Evolutionary conservation across 768 basidiomycete species (phyloP), one percentile per base, ranked within the genome.

Genomic region (Grammothele lineata): DNA sequence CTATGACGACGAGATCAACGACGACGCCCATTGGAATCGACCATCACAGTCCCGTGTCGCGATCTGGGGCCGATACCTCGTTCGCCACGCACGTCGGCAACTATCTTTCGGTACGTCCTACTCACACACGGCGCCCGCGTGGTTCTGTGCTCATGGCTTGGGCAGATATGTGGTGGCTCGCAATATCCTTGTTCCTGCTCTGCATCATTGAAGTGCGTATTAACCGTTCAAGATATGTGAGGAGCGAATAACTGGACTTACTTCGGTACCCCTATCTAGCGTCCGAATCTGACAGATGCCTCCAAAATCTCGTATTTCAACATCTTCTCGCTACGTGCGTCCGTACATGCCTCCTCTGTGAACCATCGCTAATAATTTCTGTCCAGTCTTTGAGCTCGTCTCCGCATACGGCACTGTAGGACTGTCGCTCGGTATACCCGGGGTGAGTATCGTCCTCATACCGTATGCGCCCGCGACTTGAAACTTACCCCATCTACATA

Each of bases 121-220:
- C 8, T 19, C 5, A 4, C 15, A n/a, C n/a, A n/a, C n/a, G n/a
- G n/a, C n/a, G n/a, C n/a, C n/a, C n/a, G n/a, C n/a, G n/a, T n/a
- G n/a, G n/a, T n/a, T n/a, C n/a, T n/a, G n/a, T n/a, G n/a, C n/a
- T n/a, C n/a, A n/a, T n/a, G n/a, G n/a, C n/a, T n/a, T n/a, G n/a
- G 1, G 14, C 37, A 92, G 93, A 96, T 66, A 92, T 96, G 78
- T 96, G 94, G 94, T 96, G 92, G 92, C 65, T 97, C n/a, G 86
- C 73, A 0, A 66, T 90, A 9, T 92, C 89, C 0, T 65, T 97
- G 5, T 92, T 92, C 65, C 65, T 95, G 2, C 70, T 97, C 30
- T 96, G 93, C 61, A 94, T 97, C 51, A 82, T 95, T 50, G 95
- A 96, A 76, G 91, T 89, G 14, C 51, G 54, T 74, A 7, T 11